phyloP scores from a whole-genome alignment of 495 filamentous ascomycete species.

The Aspergillus mulundensis region DNA sequence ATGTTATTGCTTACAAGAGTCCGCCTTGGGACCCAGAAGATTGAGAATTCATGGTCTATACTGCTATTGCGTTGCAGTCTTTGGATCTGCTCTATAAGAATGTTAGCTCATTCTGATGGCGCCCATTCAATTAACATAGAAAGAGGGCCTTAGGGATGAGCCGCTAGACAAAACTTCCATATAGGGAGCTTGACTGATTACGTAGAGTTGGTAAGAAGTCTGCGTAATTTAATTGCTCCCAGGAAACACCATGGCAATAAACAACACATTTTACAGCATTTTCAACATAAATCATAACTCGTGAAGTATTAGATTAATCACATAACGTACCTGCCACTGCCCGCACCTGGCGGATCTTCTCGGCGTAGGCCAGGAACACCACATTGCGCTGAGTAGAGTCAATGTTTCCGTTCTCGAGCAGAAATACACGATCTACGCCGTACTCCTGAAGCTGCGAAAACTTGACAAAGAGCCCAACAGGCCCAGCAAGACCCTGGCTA shows the following conservation, averaged over 20 bases:
- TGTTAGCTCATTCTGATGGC: slow-evolving; percentile 60
- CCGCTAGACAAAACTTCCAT: slow-evolving; percentile 43
- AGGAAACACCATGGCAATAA: not conserved
- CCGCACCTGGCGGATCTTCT: slow-evolving; percentile 76
- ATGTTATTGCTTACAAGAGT: slow-evolving; percentile 89
- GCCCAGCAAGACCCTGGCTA: slow-evolving; percentile 83
- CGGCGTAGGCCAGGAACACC: slow-evolving; percentile 84
- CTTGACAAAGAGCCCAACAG: slow-evolving; percentile 86
- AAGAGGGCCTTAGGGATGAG: slow-evolving; percentile 44
- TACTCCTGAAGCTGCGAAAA: slow-evolving; percentile 89
- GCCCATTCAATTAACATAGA: slow-evolving; percentile 31
- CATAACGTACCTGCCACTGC: slow-evolving; percentile 78
- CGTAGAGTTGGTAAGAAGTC: slow-evolving; percentile 53
- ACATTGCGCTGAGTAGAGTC: slow-evolving; percentile 94
- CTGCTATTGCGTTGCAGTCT: slow-evolving; percentile 78
- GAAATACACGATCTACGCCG: slow-evolving; percentile 93
- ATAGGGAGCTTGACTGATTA: slow-evolving; percentile 64
- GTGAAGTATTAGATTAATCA: slow-evolving; percentile 8
- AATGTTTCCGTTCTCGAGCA: slow-evolving; percentile 89
- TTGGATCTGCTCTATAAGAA: slow-evolving; percentile 77
- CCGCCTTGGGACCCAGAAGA: slow-evolving; percentile 89
- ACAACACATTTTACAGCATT: not conserved
- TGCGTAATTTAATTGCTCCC: slow-evolving; percentile 62
- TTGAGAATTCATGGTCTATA: slow-evolving; percentile 87
- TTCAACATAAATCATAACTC: not conserved